Percentiles rank a stretch among this genome's conserved stretches.
Conservation (phyloP, 169 alveolate species). For the Eimeria maxima region DNA sequence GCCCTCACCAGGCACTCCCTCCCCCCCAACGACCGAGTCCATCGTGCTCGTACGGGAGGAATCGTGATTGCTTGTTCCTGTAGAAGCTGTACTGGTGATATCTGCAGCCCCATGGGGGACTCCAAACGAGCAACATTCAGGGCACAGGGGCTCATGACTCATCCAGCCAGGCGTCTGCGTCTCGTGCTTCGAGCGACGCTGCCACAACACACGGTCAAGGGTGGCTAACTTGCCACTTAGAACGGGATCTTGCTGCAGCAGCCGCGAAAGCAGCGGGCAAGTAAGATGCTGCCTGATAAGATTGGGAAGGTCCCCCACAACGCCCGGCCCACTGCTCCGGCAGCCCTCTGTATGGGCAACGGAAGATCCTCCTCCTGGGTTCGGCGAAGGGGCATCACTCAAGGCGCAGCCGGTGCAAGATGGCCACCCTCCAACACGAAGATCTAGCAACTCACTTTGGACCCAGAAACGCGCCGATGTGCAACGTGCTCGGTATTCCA, state of each 20-base stretch:
- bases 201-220: constrained; percentile 74
- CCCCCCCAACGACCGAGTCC: constrained; percentile 56
- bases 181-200: constrained; percentile 77
- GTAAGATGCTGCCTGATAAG: constrained; percentile 48
- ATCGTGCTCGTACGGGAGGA: constrained; percentile 73
- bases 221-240: constrained; percentile 77
- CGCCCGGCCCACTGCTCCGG: constrained; percentile 44
- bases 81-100: neutral
- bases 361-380: neutral
- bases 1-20: neutral
- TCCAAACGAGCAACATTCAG: constrained; percentile 48
- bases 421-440: constrained; percentile 57
- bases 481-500: constrained; percentile 76
- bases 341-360: constrained; percentile 4
- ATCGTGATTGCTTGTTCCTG: constrained; percentile 14
- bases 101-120: constrained; percentile 48
- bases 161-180: constrained; percentile 73
- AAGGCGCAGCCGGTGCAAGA: constrained; percentile 37
- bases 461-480: constrained; percentile 73
- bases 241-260: constrained; percentile 65
- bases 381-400: neutral
- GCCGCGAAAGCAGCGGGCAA: constrained; percentile 63
- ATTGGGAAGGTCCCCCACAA: constrained; percentile 66
- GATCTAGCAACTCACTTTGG: constrained; percentile 66
- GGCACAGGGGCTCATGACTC: constrained; percentile 68